Evolutionary conservation across 2,329 filamentous ascomycete genomes (phyloP), one percentile per base, ranked within the genome.

Genomic region (Penicillium freii): DNA sequence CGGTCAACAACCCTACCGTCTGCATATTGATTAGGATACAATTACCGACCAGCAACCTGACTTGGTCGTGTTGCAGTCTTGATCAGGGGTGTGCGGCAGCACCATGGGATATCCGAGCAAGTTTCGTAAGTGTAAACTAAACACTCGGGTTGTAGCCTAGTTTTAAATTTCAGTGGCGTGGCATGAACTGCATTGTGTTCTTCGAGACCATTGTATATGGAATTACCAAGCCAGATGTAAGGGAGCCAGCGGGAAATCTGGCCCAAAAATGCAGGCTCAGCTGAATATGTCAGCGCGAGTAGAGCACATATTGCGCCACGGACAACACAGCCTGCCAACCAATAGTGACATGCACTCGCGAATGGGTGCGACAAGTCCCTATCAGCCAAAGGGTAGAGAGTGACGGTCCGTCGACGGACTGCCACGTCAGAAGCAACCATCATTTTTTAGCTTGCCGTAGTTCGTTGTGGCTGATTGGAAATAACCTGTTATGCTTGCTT

Each of bases 351-450:
- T 50, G 36, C 25, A 44, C 29, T 53, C 29, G 25, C 33, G 23
- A 54, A 56, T 46, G 52, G 42, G 56, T 34, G 53, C 51, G 51
- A 55, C 58, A 39, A 47, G 47, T 56, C 51, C 58, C 60, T 57
- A 51, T 61, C 51, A 59, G 56, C 29, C 23, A 59, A 42, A 51
- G 58, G 57, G 50, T 47, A 58, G 53, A 47, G 23, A 17, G 42
- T n/a, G 17, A 45, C 36, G 47, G 34, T 23, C 62, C 57, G 66
- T 57, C 60, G 33, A 51, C 59, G 55, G 60, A 34, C 52, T 71
- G 70, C 71, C 71, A 73, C 71, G 70, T 73, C 71, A 73, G 68
- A 70, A 61, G 52, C 53, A 54, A 43, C 60, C 51, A 55, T 34
- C 54, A 39, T 57, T 58, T 58, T 50, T 52, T 49, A 58, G 40